phyloP scores from a whole-genome alignment of 441 rosid genomes.

The Populus hybrid region DNA sequence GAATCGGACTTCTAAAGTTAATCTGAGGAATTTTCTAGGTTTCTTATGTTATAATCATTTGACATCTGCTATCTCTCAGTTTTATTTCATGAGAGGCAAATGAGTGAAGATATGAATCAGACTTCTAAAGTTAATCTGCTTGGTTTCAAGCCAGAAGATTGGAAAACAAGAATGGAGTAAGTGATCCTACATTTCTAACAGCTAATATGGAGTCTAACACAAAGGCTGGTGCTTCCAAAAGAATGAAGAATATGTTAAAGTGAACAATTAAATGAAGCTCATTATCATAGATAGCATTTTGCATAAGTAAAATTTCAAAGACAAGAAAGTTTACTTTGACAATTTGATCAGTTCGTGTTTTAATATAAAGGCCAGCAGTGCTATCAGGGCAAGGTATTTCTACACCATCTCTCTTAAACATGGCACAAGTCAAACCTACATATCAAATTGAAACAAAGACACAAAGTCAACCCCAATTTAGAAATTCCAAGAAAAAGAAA shows the following conservation, averaged over 20 bases:
- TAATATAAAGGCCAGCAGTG: constrained; percentile 86
- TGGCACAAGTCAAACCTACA: constrained; percentile 92
- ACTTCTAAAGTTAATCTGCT: too few species aligned
- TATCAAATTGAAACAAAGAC: constrained; percentile 30
- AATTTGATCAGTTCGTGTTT: constrained; percentile 70
- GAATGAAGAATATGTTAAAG: constrained; percentile 5
- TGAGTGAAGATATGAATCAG: too few species aligned
- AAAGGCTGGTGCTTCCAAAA: not conserved
- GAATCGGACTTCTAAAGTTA: too few species aligned
- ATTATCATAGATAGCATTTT: constrained; percentile 11
- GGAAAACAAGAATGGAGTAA: too few species aligned
- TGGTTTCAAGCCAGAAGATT: too few species aligned
- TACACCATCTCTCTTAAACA: constrained; percentile 68
- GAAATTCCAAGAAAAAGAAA: constrained; percentile 3
- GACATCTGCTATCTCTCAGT: too few species aligned
- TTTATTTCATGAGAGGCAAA: too few species aligned
- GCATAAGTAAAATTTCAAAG: constrained; percentile 14
- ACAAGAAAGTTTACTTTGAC: constrained; percentile 65
- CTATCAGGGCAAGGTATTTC: constrained; percentile 81
- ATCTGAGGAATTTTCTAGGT: too few species aligned
- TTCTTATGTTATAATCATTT: too few species aligned
- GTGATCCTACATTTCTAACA: too few species aligned
- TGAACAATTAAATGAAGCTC: not conserved
- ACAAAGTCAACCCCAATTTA: constrained; percentile 1
- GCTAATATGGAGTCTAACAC: not conserved